Conservation (phyloP, 78 protist species). For the Anaeramoeba flamelloides region DNA sequence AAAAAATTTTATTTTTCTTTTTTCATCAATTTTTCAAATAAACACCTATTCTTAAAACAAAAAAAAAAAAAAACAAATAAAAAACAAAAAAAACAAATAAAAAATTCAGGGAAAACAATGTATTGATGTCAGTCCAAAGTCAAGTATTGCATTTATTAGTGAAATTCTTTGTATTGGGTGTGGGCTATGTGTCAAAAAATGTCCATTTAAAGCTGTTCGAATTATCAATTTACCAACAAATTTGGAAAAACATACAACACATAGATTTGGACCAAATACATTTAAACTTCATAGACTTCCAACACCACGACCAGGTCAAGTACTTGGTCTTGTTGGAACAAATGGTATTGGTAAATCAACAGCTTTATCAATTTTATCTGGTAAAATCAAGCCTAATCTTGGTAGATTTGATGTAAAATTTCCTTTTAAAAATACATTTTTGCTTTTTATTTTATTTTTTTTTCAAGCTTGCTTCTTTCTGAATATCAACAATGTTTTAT, state of each 20-base stretch:
- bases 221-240: slow-evolving; percentile 93
- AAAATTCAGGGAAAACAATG: slow-evolving; percentile 70
- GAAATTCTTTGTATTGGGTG: slow-evolving; percentile 98
- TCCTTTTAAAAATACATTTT: neutral
- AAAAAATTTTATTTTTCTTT: no score
- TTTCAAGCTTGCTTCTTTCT: no score
- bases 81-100: neutral
- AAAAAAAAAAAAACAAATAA: no score
- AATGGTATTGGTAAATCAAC: slow-evolving; percentile 99
- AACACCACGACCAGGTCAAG: slow-evolving; percentile 95
- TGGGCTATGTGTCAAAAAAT: slow-evolving; percentile 91
- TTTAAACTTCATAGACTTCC: slow-evolving; percentile 98
- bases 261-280: slow-evolving; percentile 91
- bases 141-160: slow-evolving; percentile 69
- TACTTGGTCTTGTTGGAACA: slow-evolving; percentile 96
- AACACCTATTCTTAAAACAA: no score
- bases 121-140: slow-evolving; percentile 73
- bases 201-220: slow-evolving; percentile 96
- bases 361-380: slow-evolving; percentile 89
- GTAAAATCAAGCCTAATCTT: slow-evolving; percentile 92
- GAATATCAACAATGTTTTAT: no score
- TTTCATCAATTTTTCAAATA: no score
- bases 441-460: neutral
- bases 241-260: slow-evolving; percentile 71
- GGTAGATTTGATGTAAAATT: slow-evolving; percentile 56